These are phyloP conservation scores for Jaapia argillacea DNA, from an alignment of 768 basidiomycete genomes.

Conservation along the genomic window DNA sequence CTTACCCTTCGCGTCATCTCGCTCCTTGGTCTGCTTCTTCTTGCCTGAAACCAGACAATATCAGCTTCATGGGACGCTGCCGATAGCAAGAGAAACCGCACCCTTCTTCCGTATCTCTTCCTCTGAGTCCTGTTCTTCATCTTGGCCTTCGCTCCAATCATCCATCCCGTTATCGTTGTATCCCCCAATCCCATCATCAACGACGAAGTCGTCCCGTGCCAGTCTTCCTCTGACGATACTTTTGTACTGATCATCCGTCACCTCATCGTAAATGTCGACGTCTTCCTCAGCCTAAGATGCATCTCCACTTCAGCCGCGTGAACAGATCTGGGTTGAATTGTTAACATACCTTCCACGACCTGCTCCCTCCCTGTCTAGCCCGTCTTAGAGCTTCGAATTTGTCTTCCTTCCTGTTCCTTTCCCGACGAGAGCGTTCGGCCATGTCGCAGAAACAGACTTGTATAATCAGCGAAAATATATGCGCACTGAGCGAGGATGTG, in stretches of 20 bases:
- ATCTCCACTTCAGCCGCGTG: constrained; percentile 7
- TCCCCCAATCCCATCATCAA: constrained; percentile 84
- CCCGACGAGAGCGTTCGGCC: constrained; percentile 18
- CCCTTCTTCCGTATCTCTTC: constrained; percentile 30
- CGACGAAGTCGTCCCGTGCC: constrained; percentile 87
- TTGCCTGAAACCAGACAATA: too few species aligned
- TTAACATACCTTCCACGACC: constrained; percentile 44
- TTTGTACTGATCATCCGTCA: constrained; percentile 83
- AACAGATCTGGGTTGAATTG: constrained; percentile 3
- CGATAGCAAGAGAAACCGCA: constrained; percentile 1
- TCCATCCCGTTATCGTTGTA: constrained; percentile 98
- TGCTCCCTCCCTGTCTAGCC: constrained; percentile 46
- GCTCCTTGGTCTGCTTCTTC: constrained; percentile 23
- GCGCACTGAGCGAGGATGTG: background rate
- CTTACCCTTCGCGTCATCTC: constrained; percentile 27
- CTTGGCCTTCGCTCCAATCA: constrained; percentile 65
- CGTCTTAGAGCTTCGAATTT: constrained; percentile 53
- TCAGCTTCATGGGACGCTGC: too few species aligned
- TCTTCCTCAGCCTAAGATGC: constrained; percentile 45
- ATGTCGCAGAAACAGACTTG: constrained; percentile 9
- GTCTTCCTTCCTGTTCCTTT: constrained; percentile 22
- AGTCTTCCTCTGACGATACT: constrained; percentile 76
- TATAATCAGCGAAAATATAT: background rate
- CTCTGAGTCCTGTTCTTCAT: constrained; percentile 53
- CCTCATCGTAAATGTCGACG: constrained; percentile 74